These are phyloP conservation scores for Backusella macrospora DNA, from an alignment of 192 early-diverging fungal species.

Conservation along the genomic window DNA sequence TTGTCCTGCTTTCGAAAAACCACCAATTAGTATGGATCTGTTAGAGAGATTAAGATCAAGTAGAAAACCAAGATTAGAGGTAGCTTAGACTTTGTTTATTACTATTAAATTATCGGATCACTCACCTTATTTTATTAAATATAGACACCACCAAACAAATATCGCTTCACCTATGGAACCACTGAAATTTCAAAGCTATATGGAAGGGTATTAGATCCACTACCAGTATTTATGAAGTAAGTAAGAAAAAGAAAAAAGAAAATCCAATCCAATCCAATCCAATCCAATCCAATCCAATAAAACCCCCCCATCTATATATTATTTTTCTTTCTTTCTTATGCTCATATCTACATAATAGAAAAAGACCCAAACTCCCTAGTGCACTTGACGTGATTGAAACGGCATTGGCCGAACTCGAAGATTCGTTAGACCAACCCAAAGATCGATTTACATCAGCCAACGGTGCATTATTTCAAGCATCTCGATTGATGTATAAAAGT, in stretches of 20 bases:
- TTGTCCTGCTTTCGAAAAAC: constrained; percentile 73
- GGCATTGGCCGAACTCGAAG: constrained; percentile 18
- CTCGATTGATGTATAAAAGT: constrained; percentile 21
- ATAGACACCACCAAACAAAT: constrained; percentile 18
- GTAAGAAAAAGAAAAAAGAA: neutral
- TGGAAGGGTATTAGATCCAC: neutral
- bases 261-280: too few species aligned
- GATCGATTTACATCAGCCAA: constrained; percentile 32
- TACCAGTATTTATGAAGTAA: constrained; percentile 30
- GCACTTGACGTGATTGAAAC: constrained; percentile 18
- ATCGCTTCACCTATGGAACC: constrained; percentile 34
- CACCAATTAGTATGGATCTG: constrained; percentile 44
- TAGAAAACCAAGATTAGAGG: constrained; percentile 22
- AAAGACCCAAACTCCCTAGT: constrained; percentile 20
- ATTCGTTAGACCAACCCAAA: constrained; percentile 7
- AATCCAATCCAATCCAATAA: too few species aligned
- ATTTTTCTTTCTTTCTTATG: neutral
- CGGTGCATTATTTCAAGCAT: constrained; percentile 33
- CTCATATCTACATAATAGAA: neutral
- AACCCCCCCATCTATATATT: too few species aligned
- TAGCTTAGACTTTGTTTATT: neutral
- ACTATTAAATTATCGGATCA: neutral
- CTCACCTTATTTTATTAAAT: neutral
- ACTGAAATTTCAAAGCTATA: constrained; percentile 30
- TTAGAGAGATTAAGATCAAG: constrained; percentile 32